Base-by-base conservation (phyloP, 2,329 filamentous ascomycete species). In the Aspergillus sp. region DNA sequence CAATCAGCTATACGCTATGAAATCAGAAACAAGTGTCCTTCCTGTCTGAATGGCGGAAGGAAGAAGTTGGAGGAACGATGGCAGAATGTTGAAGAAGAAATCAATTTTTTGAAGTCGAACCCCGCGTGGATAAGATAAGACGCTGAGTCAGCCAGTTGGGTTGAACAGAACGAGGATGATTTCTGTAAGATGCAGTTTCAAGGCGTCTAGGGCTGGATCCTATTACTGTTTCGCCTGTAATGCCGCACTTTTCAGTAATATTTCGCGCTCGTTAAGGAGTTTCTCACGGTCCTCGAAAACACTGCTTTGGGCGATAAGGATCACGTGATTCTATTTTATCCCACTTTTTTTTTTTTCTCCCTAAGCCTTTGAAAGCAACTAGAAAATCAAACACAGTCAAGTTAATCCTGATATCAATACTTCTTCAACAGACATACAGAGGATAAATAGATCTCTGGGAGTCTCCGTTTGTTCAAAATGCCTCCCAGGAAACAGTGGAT, bases 401-500 rank as follows among this genome's bases (percentile, higher is more conserved):
- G 19, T 19, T 19, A 19, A 19, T 19, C 19, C 19, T 19, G 19
- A 19, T 19, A 19, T 19, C 19, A 19, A 19, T 19, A 19, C 19
- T 19, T 19, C 19, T 19, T 19, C 19, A 19, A 19, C 19, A 19
- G 19, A 19, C 19, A 19, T 19, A 19, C 19, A 19, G 19, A 19
- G 19, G 19, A 1, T 2, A 19, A 19, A 19, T 19, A 19, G 19
- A 19, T 19, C 19, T 19, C 19, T 19, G 19, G 19, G 19, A 19
- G 19, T 42, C 28, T 42, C 29, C 12, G 28, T n/a, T 7, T 42
- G 8, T 46, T 51, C 73, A 84, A 75, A 41, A 91, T 91, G 86
- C 78, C 85, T 59, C 78, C 76, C 57, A 80, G 79, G 59, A 82
- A 81, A 69, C 82, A 83, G 73, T 88, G 85, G 80, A 88, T 86